Evolutionary conservation across 164 flowering plant species (phyloP).

Genomic region (Tinospora cordifolia): DNA sequence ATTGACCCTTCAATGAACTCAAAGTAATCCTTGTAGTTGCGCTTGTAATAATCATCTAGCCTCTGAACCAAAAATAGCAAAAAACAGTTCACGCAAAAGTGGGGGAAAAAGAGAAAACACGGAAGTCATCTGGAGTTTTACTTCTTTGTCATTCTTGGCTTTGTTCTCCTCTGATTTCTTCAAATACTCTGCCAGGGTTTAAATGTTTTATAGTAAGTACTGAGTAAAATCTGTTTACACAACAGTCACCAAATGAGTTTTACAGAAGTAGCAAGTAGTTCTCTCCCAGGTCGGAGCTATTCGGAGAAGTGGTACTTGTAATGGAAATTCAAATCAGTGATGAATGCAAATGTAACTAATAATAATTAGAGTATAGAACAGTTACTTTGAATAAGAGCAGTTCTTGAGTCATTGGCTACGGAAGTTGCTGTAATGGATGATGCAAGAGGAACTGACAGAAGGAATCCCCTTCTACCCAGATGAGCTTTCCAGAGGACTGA

Average conservation of each 20-base stretch:
- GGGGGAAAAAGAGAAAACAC: neutral
- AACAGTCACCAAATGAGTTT: no score
- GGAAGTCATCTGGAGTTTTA: constrained; percentile 7
- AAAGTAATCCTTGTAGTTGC: constrained; percentile 90
- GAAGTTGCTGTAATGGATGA: constrained; percentile 18
- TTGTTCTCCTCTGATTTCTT: constrained; percentile 85
- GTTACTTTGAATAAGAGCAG: constrained; percentile 51
- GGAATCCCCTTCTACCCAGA: constrained; percentile 41
- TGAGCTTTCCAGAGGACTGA: constrained; percentile 4
- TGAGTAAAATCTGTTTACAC: no score
- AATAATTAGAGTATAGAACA: neutral
- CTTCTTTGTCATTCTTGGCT: constrained; percentile 85
- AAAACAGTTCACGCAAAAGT: neutral
- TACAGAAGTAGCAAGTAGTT: no score
- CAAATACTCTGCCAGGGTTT: constrained; percentile 42
- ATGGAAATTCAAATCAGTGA: neutral
- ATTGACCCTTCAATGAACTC: constrained; percentile 64
- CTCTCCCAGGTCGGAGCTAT: no score
- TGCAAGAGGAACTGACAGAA: constrained; percentile 24
- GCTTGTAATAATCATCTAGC: constrained; percentile 70
- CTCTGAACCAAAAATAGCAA: constrained; percentile 36
- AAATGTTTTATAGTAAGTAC: neutral
- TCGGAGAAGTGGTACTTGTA: neutral
- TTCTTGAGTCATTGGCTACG: constrained; percentile 30
- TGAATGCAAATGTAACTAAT: neutral